These are phyloP conservation scores for Asterophora lycoperdoides DNA, from an alignment of 768 basidiomycete species.

Conservation along the genomic window DNA sequence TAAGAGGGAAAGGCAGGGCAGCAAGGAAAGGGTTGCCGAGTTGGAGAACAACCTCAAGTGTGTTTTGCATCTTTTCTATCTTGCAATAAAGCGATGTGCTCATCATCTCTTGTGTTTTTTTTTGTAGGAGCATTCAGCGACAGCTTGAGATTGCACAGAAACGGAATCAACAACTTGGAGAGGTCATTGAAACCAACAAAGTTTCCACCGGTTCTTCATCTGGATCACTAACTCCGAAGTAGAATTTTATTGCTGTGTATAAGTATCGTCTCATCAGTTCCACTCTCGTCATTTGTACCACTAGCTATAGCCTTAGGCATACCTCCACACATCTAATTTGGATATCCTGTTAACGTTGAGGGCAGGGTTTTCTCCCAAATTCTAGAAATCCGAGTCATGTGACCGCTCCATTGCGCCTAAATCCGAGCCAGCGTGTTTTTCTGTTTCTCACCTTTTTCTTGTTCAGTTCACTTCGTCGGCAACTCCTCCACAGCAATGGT, in stretches of 20 bases:
- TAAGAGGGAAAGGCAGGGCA: conserved; percentile 90
- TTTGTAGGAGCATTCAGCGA: conserved; percentile 61
- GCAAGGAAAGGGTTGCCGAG: conserved; percentile 79
- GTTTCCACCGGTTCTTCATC: background rate
- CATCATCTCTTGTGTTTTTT: background rate
- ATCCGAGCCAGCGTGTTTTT: conserved; percentile 2
- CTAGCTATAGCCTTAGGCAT: background rate
- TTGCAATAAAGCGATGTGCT: background rate
- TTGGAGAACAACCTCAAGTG: conserved; percentile 71
- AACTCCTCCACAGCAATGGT: conserved; percentile 9
- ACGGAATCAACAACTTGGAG: conserved; percentile 57
- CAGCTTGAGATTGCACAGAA: conserved; percentile 79
- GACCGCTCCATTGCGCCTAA: conserved; percentile 11
- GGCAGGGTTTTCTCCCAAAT: conserved; percentile 12
- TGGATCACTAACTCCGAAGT: conserved; percentile 12
- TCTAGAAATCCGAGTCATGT: conserved; percentile 16
- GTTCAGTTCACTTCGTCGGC: background rate
- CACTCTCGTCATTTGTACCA: background rate
- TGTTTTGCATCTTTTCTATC: conserved; percentile 14
- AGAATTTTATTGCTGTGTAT: background rate
- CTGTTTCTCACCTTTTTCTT: conserved; percentile 9
- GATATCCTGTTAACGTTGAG: too few species aligned
- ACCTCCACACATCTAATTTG: background rate
- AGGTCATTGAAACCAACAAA: conserved; percentile 45
- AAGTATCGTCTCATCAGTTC: background rate